Percentiles rank a stretch among this genome's conserved stretches.
phyloP scores from a whole-genome alignment of 805 yeast genomes.

The Ogataea pilisensis region DNA sequence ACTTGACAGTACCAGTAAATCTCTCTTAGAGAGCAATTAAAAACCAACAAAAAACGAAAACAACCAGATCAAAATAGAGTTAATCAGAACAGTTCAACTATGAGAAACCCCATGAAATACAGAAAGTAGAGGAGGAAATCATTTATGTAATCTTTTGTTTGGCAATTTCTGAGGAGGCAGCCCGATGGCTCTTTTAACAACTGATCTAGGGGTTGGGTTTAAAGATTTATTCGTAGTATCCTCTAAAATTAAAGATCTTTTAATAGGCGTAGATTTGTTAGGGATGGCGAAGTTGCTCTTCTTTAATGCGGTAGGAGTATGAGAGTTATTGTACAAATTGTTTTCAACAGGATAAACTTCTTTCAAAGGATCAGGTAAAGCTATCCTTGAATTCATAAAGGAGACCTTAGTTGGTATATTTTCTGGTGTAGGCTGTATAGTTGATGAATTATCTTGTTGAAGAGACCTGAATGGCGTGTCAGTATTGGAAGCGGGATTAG shows the following conservation, averaged over 20 bases:
- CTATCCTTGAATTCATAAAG: conserved; percentile 65
- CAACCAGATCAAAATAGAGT: too few species aligned
- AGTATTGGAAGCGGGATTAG: not conserved
- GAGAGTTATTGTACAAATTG: conserved; percentile 49
- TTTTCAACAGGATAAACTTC: conserved; percentile 36
- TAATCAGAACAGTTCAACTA: too few species aligned
- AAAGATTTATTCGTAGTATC: conserved; percentile 7
- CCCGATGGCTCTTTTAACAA: conserved; percentile 22
- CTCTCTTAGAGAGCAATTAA: too few species aligned
- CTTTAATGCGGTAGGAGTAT: conserved; percentile 50
- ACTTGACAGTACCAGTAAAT: too few species aligned
- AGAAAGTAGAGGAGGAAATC: not conserved
- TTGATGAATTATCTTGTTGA: not conserved
- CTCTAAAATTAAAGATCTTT: conserved; percentile 31
- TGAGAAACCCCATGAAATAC: too few species aligned
- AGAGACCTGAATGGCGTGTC: not conserved
- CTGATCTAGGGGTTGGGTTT: conserved; percentile 7
- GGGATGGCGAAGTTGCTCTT: conserved; percentile 57
- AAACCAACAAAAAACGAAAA: too few species aligned
- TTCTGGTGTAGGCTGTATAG: conserved; percentile 9
- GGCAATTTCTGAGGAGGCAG: conserved; percentile 18
- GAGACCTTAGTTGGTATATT: conserved; percentile 25
- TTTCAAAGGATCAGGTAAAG: conserved; percentile 45
- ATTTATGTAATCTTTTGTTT: conserved; percentile 23
- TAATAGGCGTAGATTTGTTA: conserved; percentile 60